Base-by-base conservation (phyloP, 2,329 filamentous ascomycete genomes). In the Verruconis gallopava region DNA sequence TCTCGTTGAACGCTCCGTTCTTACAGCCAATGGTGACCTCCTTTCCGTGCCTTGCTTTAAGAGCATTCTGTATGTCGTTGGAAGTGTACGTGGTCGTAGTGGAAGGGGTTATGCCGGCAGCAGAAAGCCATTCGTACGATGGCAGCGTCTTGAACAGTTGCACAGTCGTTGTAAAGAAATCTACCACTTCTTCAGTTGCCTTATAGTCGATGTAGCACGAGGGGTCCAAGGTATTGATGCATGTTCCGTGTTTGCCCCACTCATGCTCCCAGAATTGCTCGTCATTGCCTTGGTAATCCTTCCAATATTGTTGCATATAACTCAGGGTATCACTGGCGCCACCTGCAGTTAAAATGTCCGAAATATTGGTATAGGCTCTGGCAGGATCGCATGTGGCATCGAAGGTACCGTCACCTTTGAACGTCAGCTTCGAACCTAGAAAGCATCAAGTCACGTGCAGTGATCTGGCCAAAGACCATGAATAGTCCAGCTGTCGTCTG, bases 291-390 rank as follows among this genome's bases (percentile, higher is more conserved):
- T 71, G 55, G 58, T 77, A 73, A 53, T 79, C 75, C 55, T 82
- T 78, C 81, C 81, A 85, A 62, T 79, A 83, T 2, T 63, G 72
- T 39, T 71, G 60, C 81, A 85, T 85, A 54, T 77, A 81, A 2
- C 63, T 60, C 1, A 86, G 64, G 1, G 80, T 66, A 20, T 72
- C 69, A 1, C 62, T 63, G 39, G 71, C 67, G 46, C 69, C 69
- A 17, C 70, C 66, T 5, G 68, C 61, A 5, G 68, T 55, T 25
- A 85, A 62, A 44, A 84, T 81, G 12, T 67, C 59, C 1, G 36
- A 22, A 20, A 53, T 51, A 15, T 46, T 40, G 9, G 44, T 45
- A 41, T 52, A 53, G 5, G 44, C 44, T 11, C 50, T 18, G n/a
- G 14, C 36, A 14, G 22, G 18, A n/a, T 44, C 43, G 20, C 43